A percentile compares a stretch with the other conserved stretches of the same genome.
phyloP scores from a whole-genome alignment of 306 rosid species.

The Cajanus cajan region DNA sequence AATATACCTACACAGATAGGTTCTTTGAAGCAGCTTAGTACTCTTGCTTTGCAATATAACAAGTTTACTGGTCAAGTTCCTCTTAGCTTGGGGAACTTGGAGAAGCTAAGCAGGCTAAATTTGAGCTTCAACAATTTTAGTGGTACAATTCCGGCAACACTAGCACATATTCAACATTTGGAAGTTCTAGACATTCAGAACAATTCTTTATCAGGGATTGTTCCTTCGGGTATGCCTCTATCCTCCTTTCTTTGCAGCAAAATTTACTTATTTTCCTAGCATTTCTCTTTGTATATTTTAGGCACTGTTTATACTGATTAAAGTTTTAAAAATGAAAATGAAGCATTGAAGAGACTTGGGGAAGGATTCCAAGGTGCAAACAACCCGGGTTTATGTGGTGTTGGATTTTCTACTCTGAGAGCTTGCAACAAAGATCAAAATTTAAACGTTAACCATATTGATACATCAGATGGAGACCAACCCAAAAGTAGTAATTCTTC shows the following conservation, averaged over 20 bases:
- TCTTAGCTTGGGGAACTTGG: conserved; percentile 56
- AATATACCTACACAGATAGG: conserved; percentile 66
- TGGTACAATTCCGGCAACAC: conserved; percentile 58
- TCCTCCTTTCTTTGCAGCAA: not conserved
- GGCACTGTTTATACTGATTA: conserved; percentile 25
- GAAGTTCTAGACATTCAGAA: conserved; percentile 61
- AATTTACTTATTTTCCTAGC: not conserved
- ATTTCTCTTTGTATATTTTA: not conserved
- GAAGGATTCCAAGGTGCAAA: conserved; percentile 71
- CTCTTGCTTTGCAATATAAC: conserved; percentile 76
- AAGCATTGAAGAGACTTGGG: conserved; percentile 61
- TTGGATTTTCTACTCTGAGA: conserved; percentile 57
- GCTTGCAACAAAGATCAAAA: conserved; percentile 43
- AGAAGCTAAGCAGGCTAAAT: conserved; percentile 58
- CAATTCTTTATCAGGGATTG: conserved; percentile 72
- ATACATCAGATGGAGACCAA: conserved; percentile 29
- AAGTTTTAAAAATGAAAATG: conserved; percentile 34
- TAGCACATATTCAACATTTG: conserved; percentile 46
- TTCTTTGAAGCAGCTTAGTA: conserved; percentile 58
- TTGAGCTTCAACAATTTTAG: conserved; percentile 76
- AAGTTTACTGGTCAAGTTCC: conserved; percentile 69
- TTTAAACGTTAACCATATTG: conserved; percentile 32
- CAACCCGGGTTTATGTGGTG: conserved; percentile 74
- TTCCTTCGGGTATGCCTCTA: conserved; percentile 63
- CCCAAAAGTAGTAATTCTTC: conserved; percentile 21